phyloP scores from a whole-genome alignment of 2,329 filamentous ascomycete genomes.

The Cephalotrichum gorgonifer region DNA sequence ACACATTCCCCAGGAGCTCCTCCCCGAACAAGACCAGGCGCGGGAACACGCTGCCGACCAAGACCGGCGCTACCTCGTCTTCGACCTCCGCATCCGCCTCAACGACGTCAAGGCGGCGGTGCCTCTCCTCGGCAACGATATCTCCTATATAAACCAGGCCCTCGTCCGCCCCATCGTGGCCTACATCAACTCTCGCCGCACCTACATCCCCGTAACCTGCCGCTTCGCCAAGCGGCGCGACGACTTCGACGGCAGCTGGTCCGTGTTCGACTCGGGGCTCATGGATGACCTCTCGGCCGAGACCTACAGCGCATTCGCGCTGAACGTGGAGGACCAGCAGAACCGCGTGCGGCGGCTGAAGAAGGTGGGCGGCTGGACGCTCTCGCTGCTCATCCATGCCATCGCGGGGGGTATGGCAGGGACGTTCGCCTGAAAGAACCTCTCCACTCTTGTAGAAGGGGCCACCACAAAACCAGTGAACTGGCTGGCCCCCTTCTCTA shows the following conservation, averaged over 20 bases:
- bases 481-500: background rate
- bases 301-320: conserved; percentile 89
- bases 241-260: conserved; percentile 95
- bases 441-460: conserved; percentile 2
- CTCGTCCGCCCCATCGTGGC: conserved; percentile 92
- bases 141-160: conserved; percentile 94
- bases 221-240: conserved; percentile 79
- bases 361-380: conserved; percentile 93
- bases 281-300: conserved; percentile 91
- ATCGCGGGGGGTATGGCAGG: conserved; percentile 92
- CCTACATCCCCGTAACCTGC: conserved; percentile 92
- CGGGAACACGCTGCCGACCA: conserved; percentile 25
- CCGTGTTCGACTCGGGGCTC: conserved; percentile 82
- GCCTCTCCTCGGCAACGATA: conserved; percentile 80
- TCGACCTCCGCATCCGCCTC: conserved; percentile 89
- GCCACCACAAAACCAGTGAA: no score
- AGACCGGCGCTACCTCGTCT: conserved; percentile 72
- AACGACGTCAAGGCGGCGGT: conserved; percentile 92
- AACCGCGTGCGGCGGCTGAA: conserved; percentile 78
- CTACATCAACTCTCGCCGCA: conserved; percentile 92
- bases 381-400: conserved; percentile 85
- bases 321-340: conserved; percentile 82
- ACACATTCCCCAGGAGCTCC: conserved; percentile 6
- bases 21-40: conserved; percentile 3
- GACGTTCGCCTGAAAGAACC: conserved; percentile 45